Percentiles rank a stretch among this genome's conserved stretches.
These are phyloP conservation scores for Ogataea hybrid DNA, from an alignment of 1,139 yeast species.

Conservation along the genomic window DNA sequence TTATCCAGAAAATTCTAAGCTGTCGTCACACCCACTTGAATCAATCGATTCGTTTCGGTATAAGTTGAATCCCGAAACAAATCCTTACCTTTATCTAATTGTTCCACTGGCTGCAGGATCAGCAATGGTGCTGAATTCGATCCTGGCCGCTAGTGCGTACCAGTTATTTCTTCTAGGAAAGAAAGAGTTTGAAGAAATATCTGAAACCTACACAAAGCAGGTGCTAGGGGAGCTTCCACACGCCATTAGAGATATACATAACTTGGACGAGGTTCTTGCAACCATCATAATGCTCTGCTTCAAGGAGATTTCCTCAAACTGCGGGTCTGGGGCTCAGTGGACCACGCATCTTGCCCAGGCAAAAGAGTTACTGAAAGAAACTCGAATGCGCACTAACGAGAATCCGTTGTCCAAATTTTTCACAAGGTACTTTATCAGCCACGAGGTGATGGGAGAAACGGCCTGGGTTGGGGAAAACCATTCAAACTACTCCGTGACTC, in stretches of 20 bases:
- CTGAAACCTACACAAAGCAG: slow-evolving; percentile 30
- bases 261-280: slow-evolving; percentile 41
- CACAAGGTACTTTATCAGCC: slow-evolving; percentile 37
- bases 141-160: slow-evolving; percentile 38
- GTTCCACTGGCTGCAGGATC: slow-evolving; percentile 37
- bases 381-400: slow-evolving; percentile 21
- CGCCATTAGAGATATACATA: slow-evolving; percentile 30
- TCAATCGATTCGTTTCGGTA: background rate
- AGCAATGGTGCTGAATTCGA: slow-evolving; percentile 33
- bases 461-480: slow-evolving; percentile 30
- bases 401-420: slow-evolving; percentile 35
- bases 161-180: slow-evolving; percentile 35
- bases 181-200: slow-evolving; percentile 29
- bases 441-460: slow-evolving; percentile 43
- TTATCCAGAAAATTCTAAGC: slow-evolving; percentile 1
- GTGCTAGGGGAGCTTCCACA: slow-evolving; percentile 34
- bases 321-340: slow-evolving; percentile 37
- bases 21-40: background rate
- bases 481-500: background rate
- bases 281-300: slow-evolving; percentile 39
- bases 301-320: slow-evolving; percentile 39
- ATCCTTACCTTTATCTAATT: slow-evolving; percentile 38
- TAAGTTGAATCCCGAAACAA: slow-evolving; percentile 3
- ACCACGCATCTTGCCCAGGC: slow-evolving; percentile 35
- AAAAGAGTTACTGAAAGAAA: slow-evolving; percentile 23